Evolutionary conservation across 2,329 filamentous ascomycete genomes (phyloP).

Genomic region (Helotiales sp.): DNA sequence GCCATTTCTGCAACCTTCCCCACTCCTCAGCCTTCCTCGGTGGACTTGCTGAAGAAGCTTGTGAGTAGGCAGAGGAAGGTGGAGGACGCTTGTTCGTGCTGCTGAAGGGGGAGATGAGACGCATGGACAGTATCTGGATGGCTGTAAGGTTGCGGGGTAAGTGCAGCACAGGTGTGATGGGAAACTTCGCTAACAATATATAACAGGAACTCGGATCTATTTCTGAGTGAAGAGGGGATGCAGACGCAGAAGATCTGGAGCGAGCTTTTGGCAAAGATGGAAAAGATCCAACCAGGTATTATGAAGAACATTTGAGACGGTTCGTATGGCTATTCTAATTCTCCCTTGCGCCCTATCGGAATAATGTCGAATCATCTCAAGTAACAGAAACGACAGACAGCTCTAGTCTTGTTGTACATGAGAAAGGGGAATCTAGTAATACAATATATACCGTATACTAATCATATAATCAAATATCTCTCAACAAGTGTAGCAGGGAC

Average conservation of each 20-base stretch:
- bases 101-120: slow-evolving; percentile 30
- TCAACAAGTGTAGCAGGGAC: too few species aligned
- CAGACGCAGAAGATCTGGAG: slow-evolving; percentile 19
- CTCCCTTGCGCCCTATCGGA: too few species aligned
- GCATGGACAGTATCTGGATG: slow-evolving; percentile 29
- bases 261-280: slow-evolving; percentile 23
- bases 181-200: background rate
- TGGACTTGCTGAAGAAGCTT: slow-evolving; percentile 12
- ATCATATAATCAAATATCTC: too few species aligned
- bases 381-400: too few species aligned
- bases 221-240: slow-evolving; percentile 12
- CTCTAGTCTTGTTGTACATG: too few species aligned
- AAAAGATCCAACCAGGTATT: slow-evolving; percentile 19
- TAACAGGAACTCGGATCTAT: slow-evolving; percentile 8
- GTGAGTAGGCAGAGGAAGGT: slow-evolving; percentile 33
- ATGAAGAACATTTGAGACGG: slow-evolving; percentile 6
- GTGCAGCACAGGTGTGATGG: background rate
- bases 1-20: too few species aligned
- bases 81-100: slow-evolving; percentile 36
- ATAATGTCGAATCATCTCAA: too few species aligned
- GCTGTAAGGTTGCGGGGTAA: slow-evolving; percentile 20
- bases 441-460: too few species aligned
- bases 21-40: too few species aligned
- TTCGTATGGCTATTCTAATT: too few species aligned
- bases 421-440: too few species aligned